Evolutionary conservation across 306 rosid species (phyloP), one percentile per base, ranked within the genome.

Genomic region (Quercus aquifolioides): DNA sequence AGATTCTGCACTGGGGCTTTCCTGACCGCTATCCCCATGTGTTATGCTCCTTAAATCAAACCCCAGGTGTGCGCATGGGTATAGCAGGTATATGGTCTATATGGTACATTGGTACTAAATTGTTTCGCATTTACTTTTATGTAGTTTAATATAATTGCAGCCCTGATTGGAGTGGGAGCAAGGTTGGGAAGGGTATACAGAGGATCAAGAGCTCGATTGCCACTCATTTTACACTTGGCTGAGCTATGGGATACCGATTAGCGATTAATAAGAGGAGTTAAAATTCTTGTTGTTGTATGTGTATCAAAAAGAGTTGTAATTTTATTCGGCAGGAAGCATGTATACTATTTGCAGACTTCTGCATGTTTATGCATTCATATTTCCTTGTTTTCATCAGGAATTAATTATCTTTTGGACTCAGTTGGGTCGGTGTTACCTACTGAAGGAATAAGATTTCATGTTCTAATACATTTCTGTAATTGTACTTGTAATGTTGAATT

Each of bases 161-260:
- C 80, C 88, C 80, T 78, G 76, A 81, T 84, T 85, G 86, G 83
- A 79, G 83, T 65, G 84, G 86, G 87, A 54, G 81, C 75, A 80
- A 81, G 89, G 79, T 84, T 82, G 82, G 75, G 81, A 80, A 33
- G 83, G 78, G 26, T 82, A 79, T 85, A 83, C 80, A 77, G 76
- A 86, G 75, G 91, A 84, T 82, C 76, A 60, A 59, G 90, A 79
- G 91, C 92, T 91, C 89, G 23, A 83, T 82, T 76, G 91, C 95
- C 94, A 86, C 93, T 89, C 89, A 80, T 88, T 88, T 91, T 89
- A 79, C 88, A 54, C 81, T 84, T 91, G 97, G 92, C 94, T 85
- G 97, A 86, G 97, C 93, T 82, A 59, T 75, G 87, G 84, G 84
- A 83, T 81, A 78, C 78, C 78, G 63, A 64, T 78, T 87, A 73